phyloP scores from a whole-genome alignment of 1,284 basidiomycete species.

The Ustilago vetiveriae region DNA sequence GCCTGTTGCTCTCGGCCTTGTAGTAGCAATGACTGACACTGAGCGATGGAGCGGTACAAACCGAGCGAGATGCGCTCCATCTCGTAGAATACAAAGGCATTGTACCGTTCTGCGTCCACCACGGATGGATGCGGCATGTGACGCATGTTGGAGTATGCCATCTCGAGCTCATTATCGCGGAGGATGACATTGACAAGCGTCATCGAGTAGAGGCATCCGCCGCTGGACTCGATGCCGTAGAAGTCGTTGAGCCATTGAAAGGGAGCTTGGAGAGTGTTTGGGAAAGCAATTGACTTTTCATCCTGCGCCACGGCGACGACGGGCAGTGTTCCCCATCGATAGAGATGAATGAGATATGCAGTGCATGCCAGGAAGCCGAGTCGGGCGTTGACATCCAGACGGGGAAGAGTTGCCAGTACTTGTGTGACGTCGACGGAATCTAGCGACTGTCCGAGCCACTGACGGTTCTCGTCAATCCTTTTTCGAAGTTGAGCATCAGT shows the following conservation, averaged over 20 bases:
- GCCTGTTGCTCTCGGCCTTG: constrained; percentile 25
- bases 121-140: constrained; percentile 40
- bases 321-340: constrained; percentile 45
- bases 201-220: constrained; percentile 46
- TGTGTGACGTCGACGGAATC: constrained; percentile 13
- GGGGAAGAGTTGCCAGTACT: constrained; percentile 19
- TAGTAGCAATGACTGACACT: constrained; percentile 24
- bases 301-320: constrained; percentile 49
- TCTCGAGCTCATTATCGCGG: constrained; percentile 7
- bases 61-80: constrained; percentile 39
- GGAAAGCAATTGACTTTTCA: constrained; percentile 34
- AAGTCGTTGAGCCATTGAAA: constrained; percentile 46
- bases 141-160: constrained; percentile 48
- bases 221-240: constrained; percentile 43
- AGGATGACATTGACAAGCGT: constrained; percentile 41
- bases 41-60: constrained; percentile 35
- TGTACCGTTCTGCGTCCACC: constrained; percentile 38
- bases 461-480: constrained; percentile 39
- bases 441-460: constrained; percentile 30
- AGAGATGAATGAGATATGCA: constrained; percentile 42
- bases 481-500: constrained; percentile 27
- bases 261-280: constrained; percentile 20
- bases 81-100: constrained; percentile 45
- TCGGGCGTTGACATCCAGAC: constrained; percentile 24
- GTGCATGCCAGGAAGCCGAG: constrained; percentile 44